phyloP scores from a whole-genome alignment of 1,284 basidiomycete genomes.

The Inonotus hispidus region DNA sequence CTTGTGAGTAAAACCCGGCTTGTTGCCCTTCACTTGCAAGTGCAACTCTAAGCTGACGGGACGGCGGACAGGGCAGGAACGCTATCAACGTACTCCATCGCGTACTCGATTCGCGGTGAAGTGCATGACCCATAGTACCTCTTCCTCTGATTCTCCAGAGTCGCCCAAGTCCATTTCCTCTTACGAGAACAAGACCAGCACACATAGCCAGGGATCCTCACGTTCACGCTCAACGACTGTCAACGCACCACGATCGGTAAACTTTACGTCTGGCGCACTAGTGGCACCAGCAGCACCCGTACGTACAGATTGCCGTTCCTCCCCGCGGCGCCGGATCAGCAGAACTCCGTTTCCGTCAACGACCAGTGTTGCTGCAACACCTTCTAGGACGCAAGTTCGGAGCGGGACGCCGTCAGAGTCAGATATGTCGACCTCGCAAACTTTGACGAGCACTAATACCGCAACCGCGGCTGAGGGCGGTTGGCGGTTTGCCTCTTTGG shows the following conservation, averaged over 20 bases:
- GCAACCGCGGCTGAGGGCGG: neutral
- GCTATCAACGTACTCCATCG: neutral
- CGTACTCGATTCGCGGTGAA: neutral
- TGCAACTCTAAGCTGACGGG: neutral
- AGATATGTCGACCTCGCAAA: neutral
- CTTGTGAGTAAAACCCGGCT: neutral
- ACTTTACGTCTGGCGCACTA: neutral
- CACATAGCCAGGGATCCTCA: neutral
- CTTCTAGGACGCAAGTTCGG: neutral
- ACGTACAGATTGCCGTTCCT: neutral
- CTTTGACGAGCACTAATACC: neutral
- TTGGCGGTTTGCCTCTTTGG: neutral
- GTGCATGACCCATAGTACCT: slow-evolving; percentile 1
- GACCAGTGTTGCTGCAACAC: neutral
- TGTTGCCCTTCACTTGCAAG: neutral
- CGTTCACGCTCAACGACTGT: neutral
- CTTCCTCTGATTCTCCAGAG: neutral
- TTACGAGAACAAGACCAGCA: neutral
- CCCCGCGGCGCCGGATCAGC: neutral
- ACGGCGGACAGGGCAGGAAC: neutral
- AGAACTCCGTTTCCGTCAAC: neutral
- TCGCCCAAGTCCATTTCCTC: slow-evolving; percentile 3
- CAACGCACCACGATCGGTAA: neutral
- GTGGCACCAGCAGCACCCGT: neutral
- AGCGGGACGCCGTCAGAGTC: neutral